Conservation (phyloP, 163 green algal species). For the Chlamydomonas reinhardtii region DNA sequence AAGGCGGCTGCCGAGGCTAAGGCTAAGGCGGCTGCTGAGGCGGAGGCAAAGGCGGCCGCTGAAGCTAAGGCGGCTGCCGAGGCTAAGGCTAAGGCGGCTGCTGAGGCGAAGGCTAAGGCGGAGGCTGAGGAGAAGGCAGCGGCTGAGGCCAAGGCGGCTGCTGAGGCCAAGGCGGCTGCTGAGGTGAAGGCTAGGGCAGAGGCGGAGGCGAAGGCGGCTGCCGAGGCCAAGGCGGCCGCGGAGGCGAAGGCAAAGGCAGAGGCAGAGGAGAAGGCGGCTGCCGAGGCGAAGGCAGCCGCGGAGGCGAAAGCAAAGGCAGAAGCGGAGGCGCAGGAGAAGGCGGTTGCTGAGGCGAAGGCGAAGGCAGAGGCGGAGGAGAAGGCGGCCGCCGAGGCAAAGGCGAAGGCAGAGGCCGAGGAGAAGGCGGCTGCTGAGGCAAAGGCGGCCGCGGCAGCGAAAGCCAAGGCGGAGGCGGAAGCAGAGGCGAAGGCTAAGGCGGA, state of each 20-base stretch:
- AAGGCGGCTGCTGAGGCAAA: neutral
- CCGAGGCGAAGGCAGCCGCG: neutral
- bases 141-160: neutral
- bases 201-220: neutral
- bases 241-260: neutral
- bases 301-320: neutral
- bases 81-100: neutral
- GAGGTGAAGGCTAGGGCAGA: neutral
- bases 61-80: neutral
- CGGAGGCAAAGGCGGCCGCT: neutral
- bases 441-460: neutral
- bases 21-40: neutral
- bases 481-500: conserved; percentile 1
- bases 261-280: neutral
- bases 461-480: neutral
- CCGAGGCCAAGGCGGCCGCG: neutral
- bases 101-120: neutral
- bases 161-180: neutral
- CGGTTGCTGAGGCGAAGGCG: conserved; percentile 51
- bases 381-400: conserved; percentile 45
- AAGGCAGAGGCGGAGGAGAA: conserved; percentile 89
- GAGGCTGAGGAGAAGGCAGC: neutral
- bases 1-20: neutral
- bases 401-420: conserved; percentile 84
- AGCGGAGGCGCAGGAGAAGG: neutral